Percentiles rank a stretch among this genome's conserved stretches.
Conservation (phyloP, 805 yeast genomes). For the Candida schatavii region DNA sequence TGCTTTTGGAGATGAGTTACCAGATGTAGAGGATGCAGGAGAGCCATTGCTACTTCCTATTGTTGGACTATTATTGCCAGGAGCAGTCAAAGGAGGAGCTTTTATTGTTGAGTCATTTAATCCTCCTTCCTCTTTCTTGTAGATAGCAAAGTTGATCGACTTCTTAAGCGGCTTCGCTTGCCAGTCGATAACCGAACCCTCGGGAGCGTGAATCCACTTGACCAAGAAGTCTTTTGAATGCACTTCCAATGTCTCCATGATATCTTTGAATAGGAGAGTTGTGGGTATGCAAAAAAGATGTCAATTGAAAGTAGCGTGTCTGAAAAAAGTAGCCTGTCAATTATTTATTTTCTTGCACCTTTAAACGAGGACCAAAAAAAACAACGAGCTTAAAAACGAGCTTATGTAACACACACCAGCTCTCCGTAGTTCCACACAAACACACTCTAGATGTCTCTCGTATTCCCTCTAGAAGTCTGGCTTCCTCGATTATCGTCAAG, state of each 20-base stretch:
- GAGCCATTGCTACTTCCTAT: not conserved
- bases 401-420: too few species aligned
- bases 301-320: too few species aligned
- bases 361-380: too few species aligned
- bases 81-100: constrained; percentile 7
- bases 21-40: not conserved
- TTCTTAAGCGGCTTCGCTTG: constrained; percentile 69
- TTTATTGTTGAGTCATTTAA: not conserved
- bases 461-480: too few species aligned
- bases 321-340: too few species aligned
- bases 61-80: not conserved
- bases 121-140: constrained; percentile 28
- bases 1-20: not conserved
- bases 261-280: too few species aligned
- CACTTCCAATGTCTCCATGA: constrained; percentile 87
- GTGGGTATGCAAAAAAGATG: too few species aligned
- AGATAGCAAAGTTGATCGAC: constrained; percentile 41
- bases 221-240: constrained; percentile 86
- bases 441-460: too few species aligned
- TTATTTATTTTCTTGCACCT: too few species aligned
- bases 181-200: constrained; percentile 66
- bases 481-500: too few species aligned
- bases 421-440: too few species aligned
- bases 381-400: too few species aligned
- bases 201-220: constrained; percentile 84